Conservation (phyloP, 2,329 filamentous ascomycete genomes). For the Alternaria infectoria region DNA sequence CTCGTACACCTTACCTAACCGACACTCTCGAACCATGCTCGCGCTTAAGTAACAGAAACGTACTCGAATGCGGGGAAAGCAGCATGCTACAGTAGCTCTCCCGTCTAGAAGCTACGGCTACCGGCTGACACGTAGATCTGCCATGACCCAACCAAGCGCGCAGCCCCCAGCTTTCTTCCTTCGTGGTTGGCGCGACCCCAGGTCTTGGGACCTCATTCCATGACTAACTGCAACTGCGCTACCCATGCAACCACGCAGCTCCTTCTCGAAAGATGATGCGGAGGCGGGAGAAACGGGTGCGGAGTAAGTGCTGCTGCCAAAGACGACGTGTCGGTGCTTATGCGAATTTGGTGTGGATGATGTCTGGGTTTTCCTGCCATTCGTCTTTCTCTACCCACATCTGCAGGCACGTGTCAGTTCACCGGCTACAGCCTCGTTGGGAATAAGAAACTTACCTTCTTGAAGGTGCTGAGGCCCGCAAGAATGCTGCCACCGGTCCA, state of each 20-base stretch:
- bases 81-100: slow-evolving; percentile 39
- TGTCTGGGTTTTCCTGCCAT: slow-evolving; percentile 99
- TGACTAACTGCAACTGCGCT: slow-evolving; percentile 42
- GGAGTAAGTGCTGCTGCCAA: slow-evolving; percentile 30
- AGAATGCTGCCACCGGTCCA: slow-evolving; percentile 99
- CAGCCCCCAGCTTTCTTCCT: slow-evolving; percentile 23
- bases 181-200: slow-evolving; percentile 30
- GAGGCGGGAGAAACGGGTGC: slow-evolving; percentile 40
- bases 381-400: slow-evolving; percentile 99
- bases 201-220: slow-evolving; percentile 33
- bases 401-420: slow-evolving; percentile 57
- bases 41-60: slow-evolving; percentile 46
- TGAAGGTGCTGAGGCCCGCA: slow-evolving; percentile 94
- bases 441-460: slow-evolving; percentile 72
- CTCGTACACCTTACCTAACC: slow-evolving; percentile 26
- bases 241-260: slow-evolving; percentile 27
- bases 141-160: slow-evolving; percentile 22
- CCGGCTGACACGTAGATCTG: slow-evolving; percentile 36
- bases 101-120: slow-evolving; percentile 24
- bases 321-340: slow-evolving; percentile 52
- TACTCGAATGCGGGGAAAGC: slow-evolving; percentile 45
- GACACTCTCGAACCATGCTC: slow-evolving; percentile 7
- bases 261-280: slow-evolving; percentile 32
- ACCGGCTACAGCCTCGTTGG: slow-evolving; percentile 7
- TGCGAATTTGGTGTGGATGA: slow-evolving; percentile 97